Evolutionary conservation across 495 filamentous ascomycete species (phyloP), one percentile per base, ranked within the genome.

Genomic region (Pseudomonodictys pantanalensis): DNA sequence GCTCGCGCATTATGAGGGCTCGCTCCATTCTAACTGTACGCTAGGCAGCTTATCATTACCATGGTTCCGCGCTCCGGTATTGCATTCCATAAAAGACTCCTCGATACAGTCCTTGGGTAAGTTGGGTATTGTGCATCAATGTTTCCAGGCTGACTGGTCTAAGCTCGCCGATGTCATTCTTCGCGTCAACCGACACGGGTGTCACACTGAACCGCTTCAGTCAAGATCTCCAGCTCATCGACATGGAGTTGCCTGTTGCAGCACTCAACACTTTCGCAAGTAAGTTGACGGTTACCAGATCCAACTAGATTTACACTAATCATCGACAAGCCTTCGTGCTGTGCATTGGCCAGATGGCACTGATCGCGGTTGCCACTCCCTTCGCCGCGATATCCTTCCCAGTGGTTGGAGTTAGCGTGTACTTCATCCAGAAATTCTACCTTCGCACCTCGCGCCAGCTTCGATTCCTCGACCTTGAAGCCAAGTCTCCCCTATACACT

Each of bases 61-160:
- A 81, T 83, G 76, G 77, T 81, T 1, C 79, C 80, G 15, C 75
- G 75, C 44, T 78, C 80, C 20, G 79, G 76, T 1, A 74, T 75
- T 48, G 73, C 46, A 42, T 79, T 83, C 60, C 81, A 83, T 54
- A 66, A 68, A 44, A 76, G 63, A 25, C 67, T 82, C 3, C 65
- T 83, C 24, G 72, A 60, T 8, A 80, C 79, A n/a, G 79, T 81
- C 7, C 69, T 81, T 7, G 67, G 63, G 72, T 75, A 63, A 4
- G n/a, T n/a, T n/a, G n/a, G n/a, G 38, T 41, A 41, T 15, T 41
- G 4, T 4, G 15, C 15, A 41, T 15, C 35, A 29, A 26, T 1
- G 2, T 41, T 28, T 22, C 11, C 7, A 24, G 18, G 24, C 33
- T 44, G 17, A 52, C 11, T 29, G 10, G 23, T 45, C 12, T 29